These are phyloP conservation scores for Huntiella savannae DNA, from an alignment of 2,329 filamentous ascomycete genomes.

Conservation along the genomic window DNA sequence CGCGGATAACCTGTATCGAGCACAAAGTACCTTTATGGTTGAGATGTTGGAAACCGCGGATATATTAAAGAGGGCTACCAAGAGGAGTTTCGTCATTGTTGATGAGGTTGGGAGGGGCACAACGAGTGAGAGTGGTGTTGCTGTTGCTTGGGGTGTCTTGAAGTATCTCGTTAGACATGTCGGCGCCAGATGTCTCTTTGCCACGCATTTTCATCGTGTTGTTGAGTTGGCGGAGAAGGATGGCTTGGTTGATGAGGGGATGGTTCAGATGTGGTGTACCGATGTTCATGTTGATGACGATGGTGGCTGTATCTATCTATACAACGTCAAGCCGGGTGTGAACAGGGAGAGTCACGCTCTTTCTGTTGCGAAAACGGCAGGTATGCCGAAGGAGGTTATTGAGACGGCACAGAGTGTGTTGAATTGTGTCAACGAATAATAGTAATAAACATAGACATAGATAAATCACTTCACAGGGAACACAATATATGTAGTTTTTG, in stretches of 20 bases:
- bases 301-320: slow-evolving; percentile 67
- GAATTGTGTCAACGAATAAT: not conserved
- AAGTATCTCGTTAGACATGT: slow-evolving; percentile 68
- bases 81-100: slow-evolving; percentile 86
- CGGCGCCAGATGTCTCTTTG: slow-evolving; percentile 66
- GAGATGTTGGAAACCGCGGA: slow-evolving; percentile 95
- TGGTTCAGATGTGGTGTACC: slow-evolving; percentile 57
- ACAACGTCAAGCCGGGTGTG: slow-evolving; percentile 61
- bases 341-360: slow-evolving; percentile 80
- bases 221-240: slow-evolving; percentile 42
- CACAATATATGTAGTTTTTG: slow-evolving; percentile 15
- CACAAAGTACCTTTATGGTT: slow-evolving; percentile 98
- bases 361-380: slow-evolving; percentile 81
- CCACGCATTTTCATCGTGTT: slow-evolving; percentile 81
- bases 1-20: slow-evolving; percentile 81
- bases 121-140: slow-evolving; percentile 77
- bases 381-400: slow-evolving; percentile 56
- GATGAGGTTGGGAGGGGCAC: slow-evolving; percentile 93
- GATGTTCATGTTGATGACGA: slow-evolving; percentile 59
- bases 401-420: slow-evolving; percentile 44
- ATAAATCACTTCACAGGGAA: not conserved
- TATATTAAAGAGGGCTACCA: slow-evolving; percentile 71
- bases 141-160: slow-evolving; percentile 75
- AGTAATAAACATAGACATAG: not conserved
- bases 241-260: slow-evolving; percentile 1